A percentile compares a stretch with the other conserved stretches of the same genome.
These are phyloP conservation scores for Eucalyptus polyanthemos DNA, from an alignment of 345 rosid genomes.

Conservation along the genomic window DNA sequence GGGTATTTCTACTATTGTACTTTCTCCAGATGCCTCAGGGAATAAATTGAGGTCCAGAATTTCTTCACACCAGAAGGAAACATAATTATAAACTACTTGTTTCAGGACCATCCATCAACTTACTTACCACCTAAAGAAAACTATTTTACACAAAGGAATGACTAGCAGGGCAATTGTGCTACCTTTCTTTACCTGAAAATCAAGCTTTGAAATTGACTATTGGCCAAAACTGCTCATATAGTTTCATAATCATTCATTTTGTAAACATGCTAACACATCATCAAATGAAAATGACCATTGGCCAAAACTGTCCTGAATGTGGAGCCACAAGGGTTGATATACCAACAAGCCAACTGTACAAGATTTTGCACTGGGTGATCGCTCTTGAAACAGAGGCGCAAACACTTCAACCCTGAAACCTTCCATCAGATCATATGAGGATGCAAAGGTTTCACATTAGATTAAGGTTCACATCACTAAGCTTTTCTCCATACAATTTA, in stretches of 20 bases:
- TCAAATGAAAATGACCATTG: neutral
- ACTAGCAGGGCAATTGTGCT: neutral
- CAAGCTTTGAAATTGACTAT: neutral
- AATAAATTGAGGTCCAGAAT: neutral
- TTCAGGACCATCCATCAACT: neutral
- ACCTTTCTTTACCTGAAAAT: neutral
- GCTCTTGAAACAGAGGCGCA: neutral
- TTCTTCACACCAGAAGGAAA: neutral
- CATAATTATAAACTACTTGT: neutral
- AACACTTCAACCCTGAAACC: neutral
- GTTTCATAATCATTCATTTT: neutral
- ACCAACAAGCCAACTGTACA: neutral
- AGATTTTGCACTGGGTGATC: neutral
- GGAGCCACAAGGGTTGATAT: neutral
- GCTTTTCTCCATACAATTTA: neutral
- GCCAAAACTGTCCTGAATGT: neutral
- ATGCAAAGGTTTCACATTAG: neutral
- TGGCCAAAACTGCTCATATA: neutral
- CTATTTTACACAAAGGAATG: neutral
- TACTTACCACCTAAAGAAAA: neutral
- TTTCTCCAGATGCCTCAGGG: neutral
- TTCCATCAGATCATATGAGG: neutral
- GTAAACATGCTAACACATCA: neutral
- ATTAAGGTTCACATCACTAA: neutral
- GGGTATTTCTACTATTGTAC: neutral